Conservation (phyloP, 345 rosid species). For the Cardamine occulta region DNA sequence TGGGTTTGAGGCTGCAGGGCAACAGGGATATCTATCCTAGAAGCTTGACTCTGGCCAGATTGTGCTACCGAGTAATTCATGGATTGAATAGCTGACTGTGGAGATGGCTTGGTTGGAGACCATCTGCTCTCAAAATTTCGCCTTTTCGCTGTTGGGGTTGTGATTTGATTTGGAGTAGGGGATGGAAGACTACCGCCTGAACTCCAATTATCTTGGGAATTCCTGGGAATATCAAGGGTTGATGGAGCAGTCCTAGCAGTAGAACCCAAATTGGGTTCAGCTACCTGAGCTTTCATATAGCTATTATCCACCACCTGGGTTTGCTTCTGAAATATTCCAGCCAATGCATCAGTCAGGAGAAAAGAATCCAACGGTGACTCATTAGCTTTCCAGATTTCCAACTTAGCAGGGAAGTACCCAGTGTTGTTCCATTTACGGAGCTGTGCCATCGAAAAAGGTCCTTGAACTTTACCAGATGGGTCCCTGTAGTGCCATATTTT, state of each 20-base stretch:
- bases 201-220: conserved; percentile 61
- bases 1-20: conserved; percentile 48
- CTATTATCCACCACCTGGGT: conserved; percentile 46
- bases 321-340: conserved; percentile 68
- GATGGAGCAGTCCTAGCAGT: conserved; percentile 47
- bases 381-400: conserved; percentile 76
- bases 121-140: conserved; percentile 61
- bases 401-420: conserved; percentile 86
- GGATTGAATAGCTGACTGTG: conserved; percentile 42
- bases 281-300: conserved; percentile 48
- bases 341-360: conserved; percentile 74
- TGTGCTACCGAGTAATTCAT: conserved; percentile 34
- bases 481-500: conserved; percentile 94
- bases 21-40: conserved; percentile 49
- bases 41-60: conserved; percentile 45
- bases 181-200: conserved; percentile 82
- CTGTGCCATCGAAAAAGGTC: conserved; percentile 93
- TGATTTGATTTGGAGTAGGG: conserved; percentile 80
- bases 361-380: conserved; percentile 74
- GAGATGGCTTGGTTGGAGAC: conserved; percentile 67
- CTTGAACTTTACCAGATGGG: conserved; percentile 95
- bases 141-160: conserved; percentile 47
- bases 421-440: conserved; percentile 93
- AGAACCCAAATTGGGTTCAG: conserved; percentile 47
- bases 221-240: conserved; percentile 59